Evolutionary conservation across 345 rosid species (phyloP).

Genomic region (Bruguiera gymnorhiza): DNA sequence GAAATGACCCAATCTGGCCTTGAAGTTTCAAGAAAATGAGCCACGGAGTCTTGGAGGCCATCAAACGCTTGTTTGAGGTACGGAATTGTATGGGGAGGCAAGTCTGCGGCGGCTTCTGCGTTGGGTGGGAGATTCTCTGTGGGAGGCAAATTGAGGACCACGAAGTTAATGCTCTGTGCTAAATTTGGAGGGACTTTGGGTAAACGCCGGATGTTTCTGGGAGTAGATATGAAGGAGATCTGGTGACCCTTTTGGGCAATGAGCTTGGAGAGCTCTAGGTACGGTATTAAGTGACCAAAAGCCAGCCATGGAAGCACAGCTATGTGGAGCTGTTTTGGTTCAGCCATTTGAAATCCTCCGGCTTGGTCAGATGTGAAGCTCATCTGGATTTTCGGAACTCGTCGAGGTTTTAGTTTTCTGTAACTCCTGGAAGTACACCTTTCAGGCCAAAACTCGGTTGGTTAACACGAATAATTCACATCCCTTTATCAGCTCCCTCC

Average conservation of each 20-base stretch:
- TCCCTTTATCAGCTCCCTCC: too few relatives aligned
- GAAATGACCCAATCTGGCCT: background rate
- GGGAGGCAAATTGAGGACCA: background rate
- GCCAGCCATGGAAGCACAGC: constrained; percentile 9
- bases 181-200: background rate
- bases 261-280: constrained; percentile 5
- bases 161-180: background rate
- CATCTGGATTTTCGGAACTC: too few relatives aligned
- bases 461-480: too few relatives aligned
- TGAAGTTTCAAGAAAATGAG: background rate
- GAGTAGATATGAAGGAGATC: constrained; percentile 9
- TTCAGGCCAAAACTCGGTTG: too few relatives aligned
- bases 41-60: background rate
- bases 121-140: background rate
- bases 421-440: too few relatives aligned
- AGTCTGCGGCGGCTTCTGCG: background rate
- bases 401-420: too few relatives aligned
- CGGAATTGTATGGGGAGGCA: background rate
- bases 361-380: too few relatives aligned
- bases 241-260: constrained; percentile 9
- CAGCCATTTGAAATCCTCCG: background rate
- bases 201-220: background rate
- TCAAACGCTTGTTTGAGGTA: background rate
- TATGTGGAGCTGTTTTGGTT: background rate
- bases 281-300: background rate